Conservation (phyloP, 2,329 filamentous ascomycete species). For the Aureobasidium sp. region DNA sequence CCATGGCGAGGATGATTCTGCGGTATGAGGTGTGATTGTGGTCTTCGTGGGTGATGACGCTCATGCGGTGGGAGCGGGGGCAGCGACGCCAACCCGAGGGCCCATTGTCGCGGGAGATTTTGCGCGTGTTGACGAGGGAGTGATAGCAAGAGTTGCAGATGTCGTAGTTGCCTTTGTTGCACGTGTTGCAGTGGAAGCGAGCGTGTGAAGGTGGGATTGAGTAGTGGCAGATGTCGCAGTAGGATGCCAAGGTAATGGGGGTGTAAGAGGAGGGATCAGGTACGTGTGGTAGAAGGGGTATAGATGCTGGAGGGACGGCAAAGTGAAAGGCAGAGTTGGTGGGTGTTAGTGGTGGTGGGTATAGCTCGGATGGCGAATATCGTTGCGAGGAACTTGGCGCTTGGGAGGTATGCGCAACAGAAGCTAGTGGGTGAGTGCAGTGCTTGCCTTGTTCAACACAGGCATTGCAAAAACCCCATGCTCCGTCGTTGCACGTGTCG, state of each 20-base stretch:
- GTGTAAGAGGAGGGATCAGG: conserved; percentile 26
- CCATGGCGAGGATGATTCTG: conserved; percentile 62
- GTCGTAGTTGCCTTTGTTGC: conserved; percentile 78
- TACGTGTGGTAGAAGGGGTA: conserved; percentile 30
- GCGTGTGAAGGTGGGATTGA: conserved; percentile 62
- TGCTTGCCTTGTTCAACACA: conserved; percentile 78
- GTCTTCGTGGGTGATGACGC: conserved; percentile 68
- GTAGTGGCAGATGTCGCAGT: conserved; percentile 71
- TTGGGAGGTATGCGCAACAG: conserved; percentile 40
- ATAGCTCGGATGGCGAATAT: background rate
- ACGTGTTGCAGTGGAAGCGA: conserved; percentile 74
- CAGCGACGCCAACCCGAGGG: conserved; percentile 78
- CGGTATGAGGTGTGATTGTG: conserved; percentile 60
- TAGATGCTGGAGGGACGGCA: conserved; percentile 4
- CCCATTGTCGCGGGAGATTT: conserved; percentile 69
- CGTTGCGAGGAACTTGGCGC: background rate
- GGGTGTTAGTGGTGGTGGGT: conserved; percentile 10
- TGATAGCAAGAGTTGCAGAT: conserved; percentile 75
- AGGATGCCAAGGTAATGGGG: conserved; percentile 62
- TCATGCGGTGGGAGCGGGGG: conserved; percentile 70
- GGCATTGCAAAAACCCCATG: conserved; percentile 87
- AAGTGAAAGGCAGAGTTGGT: conserved; percentile 18
- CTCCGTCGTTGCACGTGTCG: conserved; percentile 77
- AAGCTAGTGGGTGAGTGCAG: conserved; percentile 75
- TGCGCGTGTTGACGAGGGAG: conserved; percentile 54